Evolutionary conservation across 495 filamentous ascomycete species (phyloP).

Genomic region (Rhizodiscina lignyota): DNA sequence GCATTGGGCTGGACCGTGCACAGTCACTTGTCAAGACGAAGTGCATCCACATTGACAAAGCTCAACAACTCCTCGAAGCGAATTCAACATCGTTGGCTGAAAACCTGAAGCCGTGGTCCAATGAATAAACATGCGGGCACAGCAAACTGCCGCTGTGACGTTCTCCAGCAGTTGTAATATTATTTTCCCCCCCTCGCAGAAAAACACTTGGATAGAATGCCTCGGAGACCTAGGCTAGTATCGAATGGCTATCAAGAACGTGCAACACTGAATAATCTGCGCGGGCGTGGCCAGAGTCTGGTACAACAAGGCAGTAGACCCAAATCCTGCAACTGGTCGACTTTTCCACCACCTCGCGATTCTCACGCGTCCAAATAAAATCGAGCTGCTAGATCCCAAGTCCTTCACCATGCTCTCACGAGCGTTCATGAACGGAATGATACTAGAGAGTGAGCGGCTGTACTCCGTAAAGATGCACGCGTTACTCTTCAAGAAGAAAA

Average conservation of each 20-base stretch:
- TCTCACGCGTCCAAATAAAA: background rate
- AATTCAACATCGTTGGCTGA: too few relatives aligned
- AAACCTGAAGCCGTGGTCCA: too few relatives aligned
- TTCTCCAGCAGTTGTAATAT: too few relatives aligned
- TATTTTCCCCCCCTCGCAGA: slow-evolving; percentile 53
- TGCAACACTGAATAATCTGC: slow-evolving; percentile 62
- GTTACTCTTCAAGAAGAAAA: too few relatives aligned
- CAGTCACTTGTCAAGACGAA: slow-evolving; percentile 73
- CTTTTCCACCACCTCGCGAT: slow-evolving; percentile 3
- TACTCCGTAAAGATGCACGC: too few relatives aligned
- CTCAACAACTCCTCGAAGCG: too few relatives aligned
- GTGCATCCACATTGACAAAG: slow-evolving; percentile 53
- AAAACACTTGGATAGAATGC: slow-evolving; percentile 85
- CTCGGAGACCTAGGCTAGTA: slow-evolving; percentile 62
- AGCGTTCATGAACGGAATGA: too few relatives aligned
- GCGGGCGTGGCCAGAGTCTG: slow-evolving; percentile 58
- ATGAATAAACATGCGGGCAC: too few relatives aligned
- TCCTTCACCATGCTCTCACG: too few relatives aligned
- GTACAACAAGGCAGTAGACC: slow-evolving; percentile 64
- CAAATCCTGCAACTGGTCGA: slow-evolving; percentile 11
- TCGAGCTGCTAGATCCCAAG: background rate
- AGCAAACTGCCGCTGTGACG: too few relatives aligned
- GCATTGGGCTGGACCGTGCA: too few relatives aligned
- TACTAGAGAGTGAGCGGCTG: too few relatives aligned
- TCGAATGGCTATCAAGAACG: slow-evolving; percentile 64